Evolutionary conservation across 768 basidiomycete genomes (phyloP).

Genomic region (Auricularia cornea): DNA sequence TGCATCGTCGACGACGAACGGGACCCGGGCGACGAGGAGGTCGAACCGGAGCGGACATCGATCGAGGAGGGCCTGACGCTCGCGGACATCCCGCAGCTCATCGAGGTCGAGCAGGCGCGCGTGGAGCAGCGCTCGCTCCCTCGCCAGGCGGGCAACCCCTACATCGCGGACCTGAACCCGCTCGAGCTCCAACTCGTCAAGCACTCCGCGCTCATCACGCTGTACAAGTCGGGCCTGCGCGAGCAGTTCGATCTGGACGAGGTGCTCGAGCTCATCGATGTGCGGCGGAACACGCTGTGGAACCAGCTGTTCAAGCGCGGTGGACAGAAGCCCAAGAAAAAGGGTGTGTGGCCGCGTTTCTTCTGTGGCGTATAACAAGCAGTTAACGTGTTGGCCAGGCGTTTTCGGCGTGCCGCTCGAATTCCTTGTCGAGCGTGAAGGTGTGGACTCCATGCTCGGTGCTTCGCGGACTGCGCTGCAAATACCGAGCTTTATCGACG

Average conservation of each 20-base stretch:
- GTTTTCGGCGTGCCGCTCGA: constrained; percentile 93
- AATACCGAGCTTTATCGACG: constrained; percentile 96
- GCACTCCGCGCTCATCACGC: constrained; percentile 75
- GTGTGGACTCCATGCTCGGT: constrained; percentile 90
- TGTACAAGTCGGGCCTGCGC: constrained; percentile 68
- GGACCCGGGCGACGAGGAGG: constrained; percentile 13
- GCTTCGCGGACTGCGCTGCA: constrained; percentile 76
- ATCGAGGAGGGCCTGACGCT: constrained; percentile 83
- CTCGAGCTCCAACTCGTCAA: constrained; percentile 88
- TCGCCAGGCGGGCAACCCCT: constrained; percentile 66
- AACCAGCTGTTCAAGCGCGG: constrained; percentile 83
- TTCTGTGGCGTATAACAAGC: background rate
- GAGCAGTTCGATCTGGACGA: constrained; percentile 89
- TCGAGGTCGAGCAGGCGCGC: constrained; percentile 85
- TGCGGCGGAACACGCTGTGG: constrained; percentile 93
- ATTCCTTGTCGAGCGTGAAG: constrained; percentile 85
- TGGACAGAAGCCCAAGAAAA: constrained; percentile 50
- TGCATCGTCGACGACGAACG: constrained; percentile 77
- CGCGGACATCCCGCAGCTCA: constrained; percentile 87
- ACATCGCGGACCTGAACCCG: constrained; percentile 74
- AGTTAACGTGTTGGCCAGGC: constrained; percentile 36
- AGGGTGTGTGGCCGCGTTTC: constrained; percentile 41
- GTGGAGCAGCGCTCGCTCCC: constrained; percentile 82
- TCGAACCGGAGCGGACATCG: constrained; percentile 13
- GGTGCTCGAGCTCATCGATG: constrained; percentile 84